Evolutionary conservation across 2,329 filamentous ascomycete species (phyloP).

Genomic region (Diaporthe sp.): DNA sequence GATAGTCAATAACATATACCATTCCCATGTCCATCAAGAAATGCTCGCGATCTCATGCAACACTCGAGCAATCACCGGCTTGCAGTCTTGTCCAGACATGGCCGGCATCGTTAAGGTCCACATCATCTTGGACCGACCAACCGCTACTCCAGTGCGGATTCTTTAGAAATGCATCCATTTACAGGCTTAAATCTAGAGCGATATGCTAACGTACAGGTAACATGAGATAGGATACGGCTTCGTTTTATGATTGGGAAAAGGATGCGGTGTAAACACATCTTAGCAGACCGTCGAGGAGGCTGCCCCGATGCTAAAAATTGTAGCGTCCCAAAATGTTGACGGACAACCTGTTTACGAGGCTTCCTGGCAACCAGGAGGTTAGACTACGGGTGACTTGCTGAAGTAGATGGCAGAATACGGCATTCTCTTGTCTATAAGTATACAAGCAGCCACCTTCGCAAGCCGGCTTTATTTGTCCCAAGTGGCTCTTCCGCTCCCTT

Average conservation of each 20-base stretch:
- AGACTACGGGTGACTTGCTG: not conserved
- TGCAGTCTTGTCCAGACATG: not conserved
- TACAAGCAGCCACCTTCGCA: not conserved
- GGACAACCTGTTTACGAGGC: not conserved
- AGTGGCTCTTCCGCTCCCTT: not conserved
- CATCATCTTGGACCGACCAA: no score
- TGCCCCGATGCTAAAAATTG: not conserved
- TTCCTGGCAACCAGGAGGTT: not conserved
- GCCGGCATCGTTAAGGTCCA: no score
- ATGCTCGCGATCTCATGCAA: no score
- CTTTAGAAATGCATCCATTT: no score
- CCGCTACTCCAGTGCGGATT: no score
- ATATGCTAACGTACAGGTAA: no score
- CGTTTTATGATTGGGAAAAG: not conserved
- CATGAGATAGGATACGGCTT: not conserved
- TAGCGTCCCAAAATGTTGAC: not conserved
- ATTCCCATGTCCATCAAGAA: not conserved
- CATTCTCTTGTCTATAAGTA: not conserved
- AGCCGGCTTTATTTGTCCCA: no score
- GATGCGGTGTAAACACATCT: not conserved
- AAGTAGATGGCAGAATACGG: not conserved
- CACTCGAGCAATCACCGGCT: not conserved
- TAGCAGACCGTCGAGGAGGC: not conserved
- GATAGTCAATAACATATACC: not conserved
- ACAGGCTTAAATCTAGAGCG: no score